Conservation (phyloP, 495 filamentous ascomycete species). For the Aspergillus steynii region DNA sequence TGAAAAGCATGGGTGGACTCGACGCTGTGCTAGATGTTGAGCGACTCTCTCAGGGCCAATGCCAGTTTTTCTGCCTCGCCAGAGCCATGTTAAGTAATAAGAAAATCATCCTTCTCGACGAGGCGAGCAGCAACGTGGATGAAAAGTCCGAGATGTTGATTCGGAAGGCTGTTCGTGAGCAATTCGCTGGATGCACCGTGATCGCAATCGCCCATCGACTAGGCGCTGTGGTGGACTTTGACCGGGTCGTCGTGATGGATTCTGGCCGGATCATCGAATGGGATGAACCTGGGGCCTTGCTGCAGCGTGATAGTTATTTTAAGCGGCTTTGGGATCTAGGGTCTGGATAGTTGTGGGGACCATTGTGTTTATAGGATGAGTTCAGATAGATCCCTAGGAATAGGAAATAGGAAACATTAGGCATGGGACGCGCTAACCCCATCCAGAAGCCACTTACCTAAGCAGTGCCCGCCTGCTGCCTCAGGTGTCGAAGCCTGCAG, state of each 20-base stretch:
- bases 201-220: slow-evolving; percentile 7
- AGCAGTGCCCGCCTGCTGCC: slow-evolving; percentile 14
- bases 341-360: too few species aligned
- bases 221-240: not conserved
- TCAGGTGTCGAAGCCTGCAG: slow-evolving; percentile 30
- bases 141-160: slow-evolving; percentile 2
- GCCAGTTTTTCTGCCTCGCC: slow-evolving; percentile 5
- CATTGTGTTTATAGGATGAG: not conserved
- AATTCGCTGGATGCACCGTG: slow-evolving; percentile 2
- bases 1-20: not conserved
- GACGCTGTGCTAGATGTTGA: not conserved
- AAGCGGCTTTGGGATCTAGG: too few species aligned
- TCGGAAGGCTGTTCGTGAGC: not conserved
- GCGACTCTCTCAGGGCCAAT: slow-evolving; percentile 3
- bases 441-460: not conserved
- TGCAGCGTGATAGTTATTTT: not conserved
- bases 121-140: slow-evolving; percentile 6
- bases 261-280: not conserved
- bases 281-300: not conserved
- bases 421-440: not conserved
- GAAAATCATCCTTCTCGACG: slow-evolving; percentile 4
- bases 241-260: slow-evolving; percentile 5
- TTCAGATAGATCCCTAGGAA: not conserved
- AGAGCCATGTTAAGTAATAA: not conserved
- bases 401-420: not conserved